phyloP scores from a whole-genome alignment of 2,329 filamentous ascomycete genomes.

The Trichoderma brevicompactum region DNA sequence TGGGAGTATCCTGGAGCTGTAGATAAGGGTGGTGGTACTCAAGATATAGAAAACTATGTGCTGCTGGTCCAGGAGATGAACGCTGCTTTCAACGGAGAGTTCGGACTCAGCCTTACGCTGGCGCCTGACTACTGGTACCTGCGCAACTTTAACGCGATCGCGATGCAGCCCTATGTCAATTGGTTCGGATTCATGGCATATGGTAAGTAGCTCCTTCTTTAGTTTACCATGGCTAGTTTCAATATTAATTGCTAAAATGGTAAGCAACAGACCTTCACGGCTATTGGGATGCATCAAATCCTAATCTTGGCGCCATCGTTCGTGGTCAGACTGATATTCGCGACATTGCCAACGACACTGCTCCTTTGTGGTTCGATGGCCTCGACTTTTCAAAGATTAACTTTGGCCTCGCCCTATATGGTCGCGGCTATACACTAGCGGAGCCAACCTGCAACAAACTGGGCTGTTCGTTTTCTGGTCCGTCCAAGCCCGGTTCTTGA shows the following conservation, averaged over 20 bases:
- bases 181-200: too few species aligned
- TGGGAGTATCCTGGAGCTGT: constrained; percentile 52
- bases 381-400: constrained; percentile 49
- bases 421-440: constrained; percentile 48
- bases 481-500: constrained; percentile 38
- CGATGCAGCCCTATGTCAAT: too few species aligned
- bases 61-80: constrained; percentile 43
- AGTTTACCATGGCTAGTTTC: too few species aligned
- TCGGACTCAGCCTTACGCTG: constrained; percentile 47
- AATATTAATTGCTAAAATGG: too few species aligned
- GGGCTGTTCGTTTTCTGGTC: too few species aligned
- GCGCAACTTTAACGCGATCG: too few species aligned
- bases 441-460: constrained; percentile 38
- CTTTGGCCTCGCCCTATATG: constrained; percentile 54
- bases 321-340: constrained; percentile 48
- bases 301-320: constrained; percentile 39
- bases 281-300: constrained; percentile 44
- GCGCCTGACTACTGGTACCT: constrained; percentile 47
- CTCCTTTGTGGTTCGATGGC: constrained; percentile 48
- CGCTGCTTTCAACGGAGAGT: constrained; percentile 38
- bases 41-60: constrained; percentile 46
- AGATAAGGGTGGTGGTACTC: constrained; percentile 43
- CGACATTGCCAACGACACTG: constrained; percentile 46
- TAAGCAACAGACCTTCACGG: constrained; percentile 47
- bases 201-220: too few species aligned